A percentile compares a stretch with the other conserved stretches of the same genome.
phyloP scores from a whole-genome alignment of 768 basidiomycete genomes.

The Collybiopsis luxurians region DNA sequence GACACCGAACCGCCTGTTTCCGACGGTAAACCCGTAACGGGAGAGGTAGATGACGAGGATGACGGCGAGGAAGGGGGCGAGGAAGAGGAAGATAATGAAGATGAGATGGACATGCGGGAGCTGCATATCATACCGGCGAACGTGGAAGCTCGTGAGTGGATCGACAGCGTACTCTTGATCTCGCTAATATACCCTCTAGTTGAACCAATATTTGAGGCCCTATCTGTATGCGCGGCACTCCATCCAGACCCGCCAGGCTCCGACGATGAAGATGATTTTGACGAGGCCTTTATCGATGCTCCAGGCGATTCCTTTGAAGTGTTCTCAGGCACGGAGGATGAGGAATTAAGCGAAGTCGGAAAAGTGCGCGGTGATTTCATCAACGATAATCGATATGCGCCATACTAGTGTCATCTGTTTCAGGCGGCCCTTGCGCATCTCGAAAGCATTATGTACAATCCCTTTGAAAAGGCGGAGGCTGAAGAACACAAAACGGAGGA shows the following conservation, averaged over 20 bases:
- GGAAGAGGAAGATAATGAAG: constrained; percentile 28
- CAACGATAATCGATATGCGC: constrained; percentile 73
- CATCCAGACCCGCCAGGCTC: constrained; percentile 64
- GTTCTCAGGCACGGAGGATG: constrained; percentile 53
- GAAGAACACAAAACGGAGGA: neutral
- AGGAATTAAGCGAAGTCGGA: constrained; percentile 85
- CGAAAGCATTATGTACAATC: constrained; percentile 77
- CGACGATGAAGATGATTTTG: constrained; percentile 45
- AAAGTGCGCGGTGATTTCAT: constrained; percentile 91
- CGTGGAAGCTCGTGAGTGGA: constrained; percentile 54
- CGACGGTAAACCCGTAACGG: constrained; percentile 28
- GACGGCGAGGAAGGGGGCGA: constrained; percentile 11
- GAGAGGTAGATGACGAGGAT: constrained; percentile 25
- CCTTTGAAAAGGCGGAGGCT: constrained; percentile 19
- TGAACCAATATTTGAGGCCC: constrained; percentile 81
- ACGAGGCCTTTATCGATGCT: constrained; percentile 56
- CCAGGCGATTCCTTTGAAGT: constrained; percentile 50
- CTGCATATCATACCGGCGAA: constrained; percentile 71
- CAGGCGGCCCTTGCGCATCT: constrained; percentile 83
- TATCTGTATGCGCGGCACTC: constrained; percentile 80
- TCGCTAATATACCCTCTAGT: constrained; percentile 41
- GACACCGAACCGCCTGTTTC: constrained; percentile 17
- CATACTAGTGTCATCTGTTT: constrained; percentile 57
- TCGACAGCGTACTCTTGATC: neutral
- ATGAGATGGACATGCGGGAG: constrained; percentile 65